Percentiles rank a stretch among this genome's conserved stretches.
phyloP scores from a whole-genome alignment of 345 rosid species.

The Cardamine resedifolia region DNA sequence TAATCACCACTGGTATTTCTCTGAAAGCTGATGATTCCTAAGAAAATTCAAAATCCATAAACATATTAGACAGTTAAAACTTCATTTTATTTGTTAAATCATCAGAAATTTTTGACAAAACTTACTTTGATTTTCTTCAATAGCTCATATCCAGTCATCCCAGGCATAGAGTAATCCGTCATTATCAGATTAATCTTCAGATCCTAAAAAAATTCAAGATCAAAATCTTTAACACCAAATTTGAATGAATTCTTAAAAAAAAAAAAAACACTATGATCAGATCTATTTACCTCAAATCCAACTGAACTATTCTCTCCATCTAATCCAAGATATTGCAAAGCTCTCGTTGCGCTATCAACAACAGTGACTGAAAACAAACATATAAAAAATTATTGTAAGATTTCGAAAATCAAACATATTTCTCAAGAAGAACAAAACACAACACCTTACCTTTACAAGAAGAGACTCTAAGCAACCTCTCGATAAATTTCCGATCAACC shows the following conservation, averaged over 20 bases:
- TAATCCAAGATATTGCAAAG: constrained; percentile 75
- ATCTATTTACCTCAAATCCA: constrained; percentile 62
- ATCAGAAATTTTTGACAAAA: not conserved
- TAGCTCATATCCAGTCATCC: constrained; percentile 83
- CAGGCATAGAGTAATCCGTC: constrained; percentile 89
- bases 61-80: constrained; percentile 5
- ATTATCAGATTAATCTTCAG: constrained; percentile 75
- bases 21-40: constrained; percentile 77
- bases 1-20: constrained; percentile 79
- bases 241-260: not conserved
- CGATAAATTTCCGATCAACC: constrained; percentile 79
- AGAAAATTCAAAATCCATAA: not conserved
- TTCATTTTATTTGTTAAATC: not conserved
- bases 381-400: not conserved
- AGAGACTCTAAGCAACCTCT: constrained; percentile 66
- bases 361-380: constrained; percentile 53
- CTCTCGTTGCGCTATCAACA: constrained; percentile 71
- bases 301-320: constrained; percentile 63
- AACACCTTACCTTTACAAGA: constrained; percentile 68
- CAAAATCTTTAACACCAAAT: not conserved
- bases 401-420: not conserved
- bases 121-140: constrained; percentile 73
- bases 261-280: not conserved
- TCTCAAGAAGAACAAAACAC: not conserved
- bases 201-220: constrained; percentile 38